phyloP scores from a whole-genome alignment of 164 flowering plant species.

The Euptelea pleiosperma region DNA sequence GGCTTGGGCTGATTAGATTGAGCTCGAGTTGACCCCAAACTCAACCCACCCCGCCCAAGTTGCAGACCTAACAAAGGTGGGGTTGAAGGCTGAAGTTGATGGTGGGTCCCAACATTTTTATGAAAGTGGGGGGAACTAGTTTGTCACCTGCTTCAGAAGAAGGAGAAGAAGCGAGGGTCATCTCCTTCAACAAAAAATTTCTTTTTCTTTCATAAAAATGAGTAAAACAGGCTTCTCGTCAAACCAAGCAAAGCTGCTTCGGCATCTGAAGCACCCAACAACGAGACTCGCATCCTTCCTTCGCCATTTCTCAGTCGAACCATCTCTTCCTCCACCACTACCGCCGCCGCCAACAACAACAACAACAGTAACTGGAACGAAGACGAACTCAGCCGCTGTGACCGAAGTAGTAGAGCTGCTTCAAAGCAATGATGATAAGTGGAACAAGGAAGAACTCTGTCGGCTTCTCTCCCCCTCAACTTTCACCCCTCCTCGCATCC shows the following conservation, averaged over 20 bases:
- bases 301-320: constrained; percentile 6
- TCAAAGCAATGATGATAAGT: constrained; percentile 26
- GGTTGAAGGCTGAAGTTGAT: no score
- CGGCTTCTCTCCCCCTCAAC: constrained; percentile 31
- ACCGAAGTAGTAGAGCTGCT: constrained; percentile 28
- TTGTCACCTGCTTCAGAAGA: no score
- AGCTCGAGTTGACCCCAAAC: no score
- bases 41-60: no score
- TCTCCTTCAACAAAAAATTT: not conserved
- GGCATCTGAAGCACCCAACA: not conserved
- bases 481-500: constrained; percentile 22
- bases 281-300: not conserved
- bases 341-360: not conserved
- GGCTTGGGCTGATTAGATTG: no score
- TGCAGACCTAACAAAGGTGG: no score
- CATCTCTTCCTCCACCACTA: not conserved
- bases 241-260: constrained; percentile 1
- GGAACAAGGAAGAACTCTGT: constrained; percentile 32
- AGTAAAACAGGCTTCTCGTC: not conserved
- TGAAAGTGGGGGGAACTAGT: no score
- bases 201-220: not conserved
- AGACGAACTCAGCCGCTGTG: not conserved
- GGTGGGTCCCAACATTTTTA: no score
- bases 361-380: not conserved
- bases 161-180: no score